phyloP scores from a whole-genome alignment of 1,284 basidiomycete genomes.

The Cutaneotrichosporon daszewskae region DNA sequence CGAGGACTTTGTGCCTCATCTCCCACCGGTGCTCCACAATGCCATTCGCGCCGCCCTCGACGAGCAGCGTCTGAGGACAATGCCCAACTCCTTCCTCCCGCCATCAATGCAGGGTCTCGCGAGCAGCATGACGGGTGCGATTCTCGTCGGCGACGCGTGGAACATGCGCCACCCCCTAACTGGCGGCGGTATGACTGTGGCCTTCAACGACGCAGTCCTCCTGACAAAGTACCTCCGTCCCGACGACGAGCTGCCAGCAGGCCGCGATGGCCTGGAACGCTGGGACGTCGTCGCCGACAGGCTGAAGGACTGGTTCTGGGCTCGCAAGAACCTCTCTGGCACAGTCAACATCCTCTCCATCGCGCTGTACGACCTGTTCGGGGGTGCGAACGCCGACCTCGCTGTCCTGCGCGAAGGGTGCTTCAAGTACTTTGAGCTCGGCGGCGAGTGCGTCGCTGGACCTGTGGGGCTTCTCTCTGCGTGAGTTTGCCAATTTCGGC shows the following conservation, averaged over 20 bases:
- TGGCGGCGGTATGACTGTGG: constrained; percentile 94
- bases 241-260: constrained; percentile 23
- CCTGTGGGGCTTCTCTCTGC: constrained; percentile 78
- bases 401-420: constrained; percentile 85
- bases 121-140: constrained; percentile 57
- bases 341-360: constrained; percentile 87
- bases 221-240: constrained; percentile 60
- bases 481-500: not conserved
- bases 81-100: constrained; percentile 96
- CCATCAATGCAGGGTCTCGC: constrained; percentile 67
- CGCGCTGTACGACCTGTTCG: constrained; percentile 84
- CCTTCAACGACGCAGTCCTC: constrained; percentile 73
- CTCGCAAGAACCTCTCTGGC: constrained; percentile 68
- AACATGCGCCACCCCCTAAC: constrained; percentile 99
- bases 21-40: constrained; percentile 64
- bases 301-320: constrained; percentile 75
- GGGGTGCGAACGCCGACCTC: constrained; percentile 63
- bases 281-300: constrained; percentile 60
- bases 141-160: constrained; percentile 93
- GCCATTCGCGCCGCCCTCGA: constrained; percentile 61
- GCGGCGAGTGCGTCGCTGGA: constrained; percentile 80
- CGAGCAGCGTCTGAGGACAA: constrained; percentile 70
- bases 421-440: constrained; percentile 95
- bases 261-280: constrained; percentile 50
- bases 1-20: constrained; percentile 66